Base-by-base conservation (phyloP, 345 rosid genomes). In the Erysimum cheiranthoides region DNA sequence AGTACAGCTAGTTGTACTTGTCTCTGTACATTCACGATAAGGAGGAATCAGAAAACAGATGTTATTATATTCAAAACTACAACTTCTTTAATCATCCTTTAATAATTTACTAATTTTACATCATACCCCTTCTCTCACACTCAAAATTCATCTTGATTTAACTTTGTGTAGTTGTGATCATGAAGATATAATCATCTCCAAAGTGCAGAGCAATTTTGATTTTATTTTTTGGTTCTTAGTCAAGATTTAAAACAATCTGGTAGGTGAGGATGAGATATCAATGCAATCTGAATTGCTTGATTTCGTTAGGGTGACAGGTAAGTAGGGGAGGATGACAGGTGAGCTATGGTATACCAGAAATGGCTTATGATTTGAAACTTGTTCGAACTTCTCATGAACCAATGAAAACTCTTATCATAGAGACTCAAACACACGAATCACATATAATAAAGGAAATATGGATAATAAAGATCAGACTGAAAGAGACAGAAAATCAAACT, bases 1-100 rank as follows among this genome's bases (percentile, higher is more conserved):
- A 40, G 73, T 78, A 72, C 73, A 78, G 49, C 73, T 72, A 72
- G 58, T 51, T 78, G 77, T 72, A 78, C 77, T 72, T 72, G 77
- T 77, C 62, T 77, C 34, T 57, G 54, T 63, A 71, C 67, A 47
- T 68, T 76, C 47, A 68, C 42, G 74, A 70, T 61, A 64, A 46
- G 36, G 40, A 63, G 51, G 66, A 70, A 70, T 56, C 68, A 63
- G 8, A 62, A 36, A 32, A 35, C 6, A 45, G 4, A 61, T 46
- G 53, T 36, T 53, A 53, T 38, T 62, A 54, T 61, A 56, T 71
- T 56, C 66, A 36, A 63, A 49, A 56, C 11, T 53, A 25, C 21
- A 61, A 34, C 40, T 25, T 30, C 14, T 14, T 25, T 40, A 8
- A 36, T 36, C 40, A 8, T 8, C 40, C 11, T 38, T 45, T 59